phyloP scores from a whole-genome alignment of 2,329 filamentous ascomycete genomes.

The Fusarium sp. region DNA sequence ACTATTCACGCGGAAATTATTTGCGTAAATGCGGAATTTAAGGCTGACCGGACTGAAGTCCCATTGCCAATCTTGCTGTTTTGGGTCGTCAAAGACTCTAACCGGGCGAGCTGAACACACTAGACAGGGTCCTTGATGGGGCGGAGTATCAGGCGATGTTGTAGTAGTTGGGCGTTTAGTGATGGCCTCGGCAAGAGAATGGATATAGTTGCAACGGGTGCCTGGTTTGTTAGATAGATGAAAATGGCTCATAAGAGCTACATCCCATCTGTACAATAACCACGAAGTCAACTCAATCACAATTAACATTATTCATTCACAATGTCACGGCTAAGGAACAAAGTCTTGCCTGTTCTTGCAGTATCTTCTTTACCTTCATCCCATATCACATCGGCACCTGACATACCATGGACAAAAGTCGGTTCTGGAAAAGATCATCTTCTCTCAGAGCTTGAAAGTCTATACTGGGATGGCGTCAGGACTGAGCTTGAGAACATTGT shows the following conservation, averaged over 20 bases:
- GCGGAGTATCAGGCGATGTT: conserved; percentile 25
- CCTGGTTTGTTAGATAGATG: neutral
- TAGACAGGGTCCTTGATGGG: conserved; percentile 16
- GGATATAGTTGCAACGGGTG: neutral
- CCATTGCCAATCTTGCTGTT: conserved; percentile 27
- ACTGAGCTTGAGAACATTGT: conserved; percentile 40
- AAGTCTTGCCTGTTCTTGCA: conserved; percentile 26
- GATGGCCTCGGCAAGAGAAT: neutral
- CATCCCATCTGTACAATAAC: neutral
- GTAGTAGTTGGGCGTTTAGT: conserved; percentile 15
- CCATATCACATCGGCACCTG: conserved; percentile 27
- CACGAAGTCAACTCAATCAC: neutral
- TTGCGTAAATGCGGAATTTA: conserved; percentile 21
- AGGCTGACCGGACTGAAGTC: neutral
- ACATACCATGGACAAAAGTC: conserved; percentile 26
- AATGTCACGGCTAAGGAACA: conserved; percentile 33
- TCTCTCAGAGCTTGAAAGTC: conserved; percentile 26
- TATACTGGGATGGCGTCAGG: conserved; percentile 41
- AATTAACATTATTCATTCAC: neutral
- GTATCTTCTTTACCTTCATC: conserved; percentile 9
- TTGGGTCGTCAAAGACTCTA: conserved; percentile 11
- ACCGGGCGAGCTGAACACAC: conserved; percentile 23
- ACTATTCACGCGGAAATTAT: conserved; percentile 19
- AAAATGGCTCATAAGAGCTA: conserved; percentile 5
- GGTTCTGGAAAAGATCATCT: conserved; percentile 30